Base-by-base conservation (phyloP, 2,329 filamentous ascomycete genomes). In the Hymenotorrendiella dingleyae region DNA sequence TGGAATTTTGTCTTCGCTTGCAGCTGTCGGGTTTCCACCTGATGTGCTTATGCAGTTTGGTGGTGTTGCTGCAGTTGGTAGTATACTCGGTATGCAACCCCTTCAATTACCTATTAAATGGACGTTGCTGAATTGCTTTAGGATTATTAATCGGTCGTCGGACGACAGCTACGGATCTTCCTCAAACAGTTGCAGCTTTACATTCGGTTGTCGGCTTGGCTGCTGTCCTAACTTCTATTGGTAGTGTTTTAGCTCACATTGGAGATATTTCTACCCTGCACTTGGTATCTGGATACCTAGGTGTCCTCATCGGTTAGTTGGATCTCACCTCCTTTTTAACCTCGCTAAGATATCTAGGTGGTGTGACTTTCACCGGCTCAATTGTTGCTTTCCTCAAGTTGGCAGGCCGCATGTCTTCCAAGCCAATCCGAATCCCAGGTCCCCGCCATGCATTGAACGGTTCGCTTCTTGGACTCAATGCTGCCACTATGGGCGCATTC, bases 181-280 rank as follows among this genome's bases (percentile, higher is more conserved):
- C 89, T 0, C 88, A 95, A 62, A 94, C 87, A 0, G 88, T 94
- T 2, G 89, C 88, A 16, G 88, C 88, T 0, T 70, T 95, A 22
- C 89, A 94, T 65, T 94, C 87, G 0, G 88, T 95, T 6, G 89
- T 95, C 23, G 89, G 89, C 62, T 73, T 95, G 1, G 88, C 88
- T 9, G 89, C 89, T 8, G 88, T 95, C 0, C 64, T 95, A 54
- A 95, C 89, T 2, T 93, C 86, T 55, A 86, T 93, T 49, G 89
- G 87, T 36, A 91, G 86, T 51, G 86, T 94, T 14, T 80, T 95
- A 73, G 78, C 79, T 12, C 75, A 85, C 53, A 71, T 89, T 6
- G 69, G 74, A 10, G 73, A 87, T 53, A 73, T 87, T 11, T 80
- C 86, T 1, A 89, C 81, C 4, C 68, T 94, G 8, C 89, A 94